Percentiles rank a stretch among this genome's conserved stretches.
Conservation (phyloP, 306 rosid genomes). For the Lablab purpureus region DNA sequence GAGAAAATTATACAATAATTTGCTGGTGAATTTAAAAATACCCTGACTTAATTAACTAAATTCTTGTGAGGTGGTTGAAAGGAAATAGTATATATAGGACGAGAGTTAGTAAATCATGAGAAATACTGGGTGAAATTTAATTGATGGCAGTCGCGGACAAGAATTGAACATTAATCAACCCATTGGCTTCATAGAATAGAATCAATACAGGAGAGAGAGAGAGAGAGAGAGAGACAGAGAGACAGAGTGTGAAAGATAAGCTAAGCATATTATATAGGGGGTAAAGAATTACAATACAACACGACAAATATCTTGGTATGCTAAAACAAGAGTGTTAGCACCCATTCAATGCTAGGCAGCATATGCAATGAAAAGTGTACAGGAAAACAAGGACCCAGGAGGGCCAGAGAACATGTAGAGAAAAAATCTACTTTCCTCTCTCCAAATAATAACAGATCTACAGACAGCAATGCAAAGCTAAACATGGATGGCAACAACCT, state of each 20-base stretch:
- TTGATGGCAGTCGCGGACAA: conserved; percentile 21
- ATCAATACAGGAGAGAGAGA: background rate
- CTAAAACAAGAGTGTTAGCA: conserved; percentile 40
- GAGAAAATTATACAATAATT: background rate
- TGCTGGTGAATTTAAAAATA: background rate
- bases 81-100: background rate
- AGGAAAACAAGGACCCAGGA: conserved; percentile 18
- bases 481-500: conserved; percentile 33
- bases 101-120: background rate
- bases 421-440: conserved; percentile 36
- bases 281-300: conserved; percentile 50
- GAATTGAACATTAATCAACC: conserved; percentile 20
- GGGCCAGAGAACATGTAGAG: conserved; percentile 16
- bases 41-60: background rate
- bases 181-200: conserved; percentile 17
- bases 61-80: background rate
- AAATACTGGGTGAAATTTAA: conserved; percentile 22
- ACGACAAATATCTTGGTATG: conserved; percentile 19
- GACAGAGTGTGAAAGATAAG: background rate
- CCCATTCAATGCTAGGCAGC: conserved; percentile 39
- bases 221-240: background rate
- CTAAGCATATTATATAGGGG: conserved; percentile 33
- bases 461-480: conserved; percentile 44
- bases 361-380: conserved; percentile 36
- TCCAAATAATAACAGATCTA: conserved; percentile 36